phyloP scores from a whole-genome alignment of 441 rosid species.

The Manihot esculenta region DNA sequence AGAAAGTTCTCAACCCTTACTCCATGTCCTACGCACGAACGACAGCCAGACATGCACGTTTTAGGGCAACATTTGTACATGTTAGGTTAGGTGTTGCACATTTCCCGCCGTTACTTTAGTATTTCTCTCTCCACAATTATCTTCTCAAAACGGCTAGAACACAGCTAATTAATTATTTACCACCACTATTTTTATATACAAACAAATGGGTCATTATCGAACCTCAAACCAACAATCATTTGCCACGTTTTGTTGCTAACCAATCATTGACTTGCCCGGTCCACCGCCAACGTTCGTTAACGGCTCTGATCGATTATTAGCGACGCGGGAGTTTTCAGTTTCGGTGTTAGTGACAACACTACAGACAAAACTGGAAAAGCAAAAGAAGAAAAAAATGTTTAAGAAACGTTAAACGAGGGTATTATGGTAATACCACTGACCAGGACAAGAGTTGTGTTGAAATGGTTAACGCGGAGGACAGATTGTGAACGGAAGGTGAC shows the following conservation, averaged over 20 bases:
- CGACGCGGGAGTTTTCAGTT: too few relatives aligned
- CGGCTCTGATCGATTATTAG: not conserved
- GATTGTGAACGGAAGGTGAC: conserved; percentile 22
- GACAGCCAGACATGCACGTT: conserved; percentile 22
- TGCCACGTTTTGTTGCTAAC: conserved; percentile 12
- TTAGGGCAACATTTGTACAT: conserved; percentile 22
- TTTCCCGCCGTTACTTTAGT: conserved; percentile 23
- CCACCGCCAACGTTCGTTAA: not conserved
- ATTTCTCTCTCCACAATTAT: conserved; percentile 30
- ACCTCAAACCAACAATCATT: not conserved
- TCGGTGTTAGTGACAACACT: too few relatives aligned
- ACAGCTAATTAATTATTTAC: conserved; percentile 23
- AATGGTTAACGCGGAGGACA: conserved; percentile 33
- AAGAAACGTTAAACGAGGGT: not conserved
- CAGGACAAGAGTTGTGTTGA: conserved; percentile 22
- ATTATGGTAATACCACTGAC: conserved; percentile 12
- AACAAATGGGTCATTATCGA: conserved; percentile 11
- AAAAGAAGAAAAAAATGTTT: too few relatives aligned
- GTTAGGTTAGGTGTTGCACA: conserved; percentile 27
- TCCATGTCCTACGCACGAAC: not conserved
- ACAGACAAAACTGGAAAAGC: too few relatives aligned
- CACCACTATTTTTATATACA: not conserved
- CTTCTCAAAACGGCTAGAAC: conserved; percentile 23
- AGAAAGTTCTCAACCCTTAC: not conserved
- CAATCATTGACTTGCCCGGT: not conserved